Conservation (phyloP, 1,139 yeast species). For the Ashbya aceris region DNA sequence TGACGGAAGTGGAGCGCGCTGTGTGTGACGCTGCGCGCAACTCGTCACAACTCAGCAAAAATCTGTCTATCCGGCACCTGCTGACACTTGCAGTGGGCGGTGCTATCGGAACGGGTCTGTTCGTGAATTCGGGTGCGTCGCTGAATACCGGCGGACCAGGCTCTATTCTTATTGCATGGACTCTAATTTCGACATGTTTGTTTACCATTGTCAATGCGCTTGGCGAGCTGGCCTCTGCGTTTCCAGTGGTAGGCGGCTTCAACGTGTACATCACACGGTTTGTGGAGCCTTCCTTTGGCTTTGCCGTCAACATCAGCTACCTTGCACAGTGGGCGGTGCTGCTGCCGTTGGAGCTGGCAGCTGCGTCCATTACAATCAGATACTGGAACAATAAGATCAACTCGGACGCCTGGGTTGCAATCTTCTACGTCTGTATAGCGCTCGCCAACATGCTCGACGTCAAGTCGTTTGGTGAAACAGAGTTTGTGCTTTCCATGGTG, state of each 20-base stretch:
- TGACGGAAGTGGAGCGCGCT: slow-evolving; percentile 50
- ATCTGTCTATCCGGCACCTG: slow-evolving; percentile 52
- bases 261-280: slow-evolving; percentile 57
- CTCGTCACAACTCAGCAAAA: slow-evolving; percentile 45
- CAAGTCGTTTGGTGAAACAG: slow-evolving; percentile 63
- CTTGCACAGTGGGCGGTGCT: slow-evolving; percentile 62
- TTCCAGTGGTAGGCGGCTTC: slow-evolving; percentile 67
- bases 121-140: slow-evolving; percentile 57
- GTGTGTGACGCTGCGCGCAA: slow-evolving; percentile 59
- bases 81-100: slow-evolving; percentile 88
- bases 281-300: slow-evolving; percentile 64
- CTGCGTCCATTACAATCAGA: slow-evolving; percentile 56
- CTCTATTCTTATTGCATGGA: slow-evolving; percentile 48
- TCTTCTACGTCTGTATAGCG: slow-evolving; percentile 51
- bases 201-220: slow-evolving; percentile 61
- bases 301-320: slow-evolving; percentile 66
- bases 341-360: slow-evolving; percentile 62
- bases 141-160: slow-evolving; percentile 64
- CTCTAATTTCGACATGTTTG: slow-evolving; percentile 40
- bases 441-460: slow-evolving; percentile 49
- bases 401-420: slow-evolving; percentile 58
- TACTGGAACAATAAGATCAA: slow-evolving; percentile 52
- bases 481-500: slow-evolving; percentile 49
- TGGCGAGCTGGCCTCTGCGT: slow-evolving; percentile 58
- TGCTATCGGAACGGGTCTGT: slow-evolving; percentile 63